These are phyloP conservation scores for Mrakia hoshinonis DNA, from an alignment of 768 basidiomycete species.

Conservation along the genomic window DNA sequence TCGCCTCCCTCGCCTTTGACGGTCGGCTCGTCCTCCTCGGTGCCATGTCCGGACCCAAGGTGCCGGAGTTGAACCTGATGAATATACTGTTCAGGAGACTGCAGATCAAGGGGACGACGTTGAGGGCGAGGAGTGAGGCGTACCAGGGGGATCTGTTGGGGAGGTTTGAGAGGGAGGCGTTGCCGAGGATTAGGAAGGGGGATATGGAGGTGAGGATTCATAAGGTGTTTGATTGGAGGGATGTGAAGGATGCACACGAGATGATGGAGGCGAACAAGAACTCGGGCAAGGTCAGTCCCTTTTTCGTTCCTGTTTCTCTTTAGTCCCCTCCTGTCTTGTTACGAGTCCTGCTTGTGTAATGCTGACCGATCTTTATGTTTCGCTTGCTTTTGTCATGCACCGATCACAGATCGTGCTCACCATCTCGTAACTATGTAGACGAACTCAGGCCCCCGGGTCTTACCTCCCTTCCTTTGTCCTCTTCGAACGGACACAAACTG, in stretches of 20 bases:
- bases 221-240: constrained; percentile 59
- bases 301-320: too few species aligned
- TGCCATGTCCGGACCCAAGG: constrained; percentile 36
- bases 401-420: too few species aligned
- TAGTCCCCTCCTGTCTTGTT: too few species aligned
- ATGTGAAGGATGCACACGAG: constrained; percentile 68
- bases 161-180: constrained; percentile 33
- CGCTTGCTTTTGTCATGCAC: too few species aligned
- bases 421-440: too few species aligned
- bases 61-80: constrained; percentile 44
- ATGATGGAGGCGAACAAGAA: constrained; percentile 51
- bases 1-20: constrained; percentile 56
- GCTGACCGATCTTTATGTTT: too few species aligned
- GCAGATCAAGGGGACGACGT: constrained; percentile 76
- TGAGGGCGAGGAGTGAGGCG: constrained; percentile 61
- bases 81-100: constrained; percentile 76
- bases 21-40: constrained; percentile 40
- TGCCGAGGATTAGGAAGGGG: constrained; percentile 43
- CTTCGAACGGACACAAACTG: too few species aligned
- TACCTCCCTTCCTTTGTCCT: too few species aligned
- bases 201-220: constrained; percentile 67
- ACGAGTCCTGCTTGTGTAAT: too few species aligned
- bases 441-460: too few species aligned
- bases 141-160: constrained; percentile 64
- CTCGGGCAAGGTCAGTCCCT: constrained; percentile 16